A percentile compares a stretch with the other conserved stretches of the same genome.
Evolutionary conservation across 2,329 filamentous ascomycete genomes (phyloP).

Genomic region (Fusarium hainanense): DNA sequence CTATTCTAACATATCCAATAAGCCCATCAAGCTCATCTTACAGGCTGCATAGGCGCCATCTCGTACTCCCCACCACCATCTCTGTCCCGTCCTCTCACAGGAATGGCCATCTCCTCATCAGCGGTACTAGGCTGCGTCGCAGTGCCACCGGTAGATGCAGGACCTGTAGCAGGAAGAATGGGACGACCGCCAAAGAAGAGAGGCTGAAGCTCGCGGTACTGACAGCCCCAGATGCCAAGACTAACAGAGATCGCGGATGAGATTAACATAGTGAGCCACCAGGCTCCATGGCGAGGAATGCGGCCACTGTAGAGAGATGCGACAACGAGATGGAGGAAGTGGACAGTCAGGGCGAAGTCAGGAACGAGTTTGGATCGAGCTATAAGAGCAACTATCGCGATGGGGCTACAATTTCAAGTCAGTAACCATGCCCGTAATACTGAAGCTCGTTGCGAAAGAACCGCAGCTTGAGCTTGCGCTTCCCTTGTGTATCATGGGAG

Average conservation of each 20-base stretch:
- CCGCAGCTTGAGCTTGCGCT: slow-evolving; percentile 1
- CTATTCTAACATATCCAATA: slow-evolving; percentile 41
- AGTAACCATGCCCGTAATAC: not conserved
- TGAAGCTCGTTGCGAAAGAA: not conserved
- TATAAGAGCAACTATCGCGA: slow-evolving; percentile 85
- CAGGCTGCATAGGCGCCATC: slow-evolving; percentile 61
- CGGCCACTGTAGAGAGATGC: slow-evolving; percentile 82
- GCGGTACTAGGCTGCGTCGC: slow-evolving; percentile 42
- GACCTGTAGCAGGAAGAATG: slow-evolving; percentile 48
- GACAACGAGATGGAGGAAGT: slow-evolving; percentile 82
- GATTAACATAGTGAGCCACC: slow-evolving; percentile 76
- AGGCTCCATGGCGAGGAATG: slow-evolving; percentile 81
- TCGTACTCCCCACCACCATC: slow-evolving; percentile 72
- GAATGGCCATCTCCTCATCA: slow-evolving; percentile 63
- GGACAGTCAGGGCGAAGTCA: slow-evolving; percentile 92
- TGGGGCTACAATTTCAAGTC: slow-evolving; percentile 66
- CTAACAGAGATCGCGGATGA: slow-evolving; percentile 61
- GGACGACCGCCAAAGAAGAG: slow-evolving; percentile 81
- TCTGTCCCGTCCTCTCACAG: slow-evolving; percentile 63
- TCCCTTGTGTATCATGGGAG: not conserved
- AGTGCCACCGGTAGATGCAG: slow-evolving; percentile 2
- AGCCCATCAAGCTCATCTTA: slow-evolving; percentile 35
- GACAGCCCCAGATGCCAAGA: slow-evolving; percentile 89
- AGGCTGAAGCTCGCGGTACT: slow-evolving; percentile 87
- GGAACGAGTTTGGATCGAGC: slow-evolving; percentile 92